These are phyloP conservation scores for Auricularia sp. DNA, from an alignment of 768 basidiomycete genomes.

Conservation along the genomic window DNA sequence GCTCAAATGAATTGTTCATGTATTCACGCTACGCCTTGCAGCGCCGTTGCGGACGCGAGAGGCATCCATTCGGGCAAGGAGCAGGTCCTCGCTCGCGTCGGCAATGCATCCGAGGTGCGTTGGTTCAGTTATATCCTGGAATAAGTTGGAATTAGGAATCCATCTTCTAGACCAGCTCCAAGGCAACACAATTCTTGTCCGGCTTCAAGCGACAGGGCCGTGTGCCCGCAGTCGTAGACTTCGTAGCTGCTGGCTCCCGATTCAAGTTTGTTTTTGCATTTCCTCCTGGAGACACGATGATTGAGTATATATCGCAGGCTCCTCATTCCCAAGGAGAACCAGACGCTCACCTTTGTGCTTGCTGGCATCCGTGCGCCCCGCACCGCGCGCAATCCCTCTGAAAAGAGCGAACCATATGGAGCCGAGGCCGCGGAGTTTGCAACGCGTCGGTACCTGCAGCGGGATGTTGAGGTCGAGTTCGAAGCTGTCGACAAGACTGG, in stretches of 20 bases:
- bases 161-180: constrained; percentile 42
- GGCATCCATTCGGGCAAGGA: constrained; percentile 95
- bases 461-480: constrained; percentile 89
- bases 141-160: background rate
- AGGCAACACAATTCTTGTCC: constrained; percentile 81
- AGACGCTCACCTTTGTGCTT: constrained; percentile 85
- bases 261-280: constrained; percentile 59
- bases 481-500: constrained; percentile 88
- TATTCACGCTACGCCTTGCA: constrained; percentile 20
- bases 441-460: constrained; percentile 76
- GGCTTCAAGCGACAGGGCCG: constrained; percentile 84
- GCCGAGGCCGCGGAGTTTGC: constrained; percentile 74
- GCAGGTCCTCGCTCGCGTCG: constrained; percentile 59
- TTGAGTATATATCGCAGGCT: constrained; percentile 37
- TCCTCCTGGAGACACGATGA: background rate
- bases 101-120: constrained; percentile 85
- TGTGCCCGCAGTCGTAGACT: constrained; percentile 82
- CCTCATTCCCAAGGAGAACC: constrained; percentile 82
- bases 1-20: too few species aligned
- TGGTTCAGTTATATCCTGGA: background rate
- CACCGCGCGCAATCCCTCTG: constrained; percentile 61
- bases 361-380: constrained; percentile 88
- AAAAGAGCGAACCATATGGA: constrained; percentile 87
- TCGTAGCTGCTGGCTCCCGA: constrained; percentile 86
- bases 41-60: constrained; percentile 64